Evolutionary conservation across 139 green algal genomes (phyloP), one percentile per base, ranked within the genome.

Genomic region (Picochlorum sp.): DNA sequence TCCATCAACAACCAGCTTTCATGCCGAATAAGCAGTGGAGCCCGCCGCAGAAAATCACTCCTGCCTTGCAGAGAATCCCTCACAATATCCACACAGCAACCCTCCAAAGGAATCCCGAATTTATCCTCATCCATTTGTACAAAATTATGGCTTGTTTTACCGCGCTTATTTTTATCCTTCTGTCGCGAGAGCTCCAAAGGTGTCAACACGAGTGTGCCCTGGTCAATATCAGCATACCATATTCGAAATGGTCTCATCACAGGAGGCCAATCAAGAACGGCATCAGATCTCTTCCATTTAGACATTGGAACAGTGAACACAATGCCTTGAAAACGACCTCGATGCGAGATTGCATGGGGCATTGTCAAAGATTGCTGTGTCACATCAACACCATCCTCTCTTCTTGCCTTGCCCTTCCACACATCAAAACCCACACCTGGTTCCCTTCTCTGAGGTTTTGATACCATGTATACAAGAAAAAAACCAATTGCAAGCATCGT

Each of bases 1-100:
- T 73, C 67, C 24, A 85, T 55, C 21, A 88, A 67, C 10, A 23
- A 11, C 30, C 75, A 67, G 21, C 34, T 55, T 16, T 57, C 57
- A 59, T 87, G 81, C 0, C 24, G 60, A 20, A 88, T 56, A 45
- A 83, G 63, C 62, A 88, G 59, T 2, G 81, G 81, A 3, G 50
- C 73, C 30, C 82, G 80, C 2, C 62, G 30, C 16, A 67, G 54
- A 18, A 52, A 64, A 14, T 58, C 47, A 57, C 45, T 65, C 14
- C 69, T 65, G 3, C 72, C 72, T 8, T 57, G 41, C 16, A 78
- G 69, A 34, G 69, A 71, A 18, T 77, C 72, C 1, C 30, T 21
- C 30, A 68, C 57, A 49, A 80, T 24, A 44, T 78, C 50, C 15
- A 78, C 51, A 2, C 14, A 34, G 63, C 77, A 83, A 1, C 69